A percentile compares a stretch with the other conserved stretches of the same genome.
Evolutionary conservation across 371 early-diverging fungal genomes (phyloP).

Genomic region (Mucor lusitanicus): DNA sequence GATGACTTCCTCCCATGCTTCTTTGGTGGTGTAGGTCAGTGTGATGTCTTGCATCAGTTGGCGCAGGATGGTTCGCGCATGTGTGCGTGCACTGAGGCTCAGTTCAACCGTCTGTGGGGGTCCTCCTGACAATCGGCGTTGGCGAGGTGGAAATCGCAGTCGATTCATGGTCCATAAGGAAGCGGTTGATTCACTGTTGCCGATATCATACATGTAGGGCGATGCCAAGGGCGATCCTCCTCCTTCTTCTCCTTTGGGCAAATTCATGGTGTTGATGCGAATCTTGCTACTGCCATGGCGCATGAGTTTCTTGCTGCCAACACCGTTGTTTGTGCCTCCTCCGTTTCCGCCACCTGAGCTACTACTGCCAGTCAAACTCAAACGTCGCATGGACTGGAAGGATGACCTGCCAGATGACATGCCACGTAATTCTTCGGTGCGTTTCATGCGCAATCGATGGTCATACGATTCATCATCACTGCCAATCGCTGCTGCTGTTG

Average conservation of each 20-base stretch:
- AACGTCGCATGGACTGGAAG: conserved; percentile 16
- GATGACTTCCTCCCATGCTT: conserved; percentile 80
- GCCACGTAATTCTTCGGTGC: conserved; percentile 45
- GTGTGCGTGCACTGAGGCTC: conserved; percentile 66
- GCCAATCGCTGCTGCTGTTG: neutral
- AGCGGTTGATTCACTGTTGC: neutral
- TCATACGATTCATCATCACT: conserved; percentile 53
- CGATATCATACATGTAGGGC: conserved; percentile 12
- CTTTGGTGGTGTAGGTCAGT: conserved; percentile 33
- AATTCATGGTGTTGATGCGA: conserved; percentile 31
- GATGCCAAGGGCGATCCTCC: conserved; percentile 19
- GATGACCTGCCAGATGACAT: conserved; percentile 12
- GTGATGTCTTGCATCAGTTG: conserved; percentile 50
- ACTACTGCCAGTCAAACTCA: conserved; percentile 17
- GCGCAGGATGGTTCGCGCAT: conserved; percentile 64
- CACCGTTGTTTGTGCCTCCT: too few relatives aligned
- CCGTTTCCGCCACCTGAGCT: neutral
- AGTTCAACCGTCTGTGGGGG: conserved; percentile 62
- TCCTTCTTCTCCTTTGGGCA: conserved; percentile 19
- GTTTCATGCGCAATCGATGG: conserved; percentile 31
- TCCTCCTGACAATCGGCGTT: conserved; percentile 53
- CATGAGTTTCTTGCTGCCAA: neutral
- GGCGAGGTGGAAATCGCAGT: conserved; percentile 23
- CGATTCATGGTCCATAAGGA: conserved; percentile 3
- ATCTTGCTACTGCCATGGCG: conserved; percentile 12